phyloP scores from a whole-genome alignment of 106 monocot species.

The Phalaenopsis equestris region DNA sequence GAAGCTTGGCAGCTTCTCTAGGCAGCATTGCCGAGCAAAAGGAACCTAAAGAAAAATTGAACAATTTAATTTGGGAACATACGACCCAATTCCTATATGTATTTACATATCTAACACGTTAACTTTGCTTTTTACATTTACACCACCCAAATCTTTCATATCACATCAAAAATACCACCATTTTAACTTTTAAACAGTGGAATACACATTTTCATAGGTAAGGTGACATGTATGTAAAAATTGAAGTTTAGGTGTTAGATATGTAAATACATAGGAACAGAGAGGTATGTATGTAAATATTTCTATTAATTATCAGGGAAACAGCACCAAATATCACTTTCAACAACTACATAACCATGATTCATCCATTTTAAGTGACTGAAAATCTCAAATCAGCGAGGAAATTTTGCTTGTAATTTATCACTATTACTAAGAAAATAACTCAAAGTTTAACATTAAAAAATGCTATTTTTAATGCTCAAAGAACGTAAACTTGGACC shows the following conservation, averaged over 20 bases:
- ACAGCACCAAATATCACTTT: background rate
- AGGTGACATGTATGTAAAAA: too few species aligned
- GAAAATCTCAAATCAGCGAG: background rate
- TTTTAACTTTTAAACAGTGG: too few species aligned
- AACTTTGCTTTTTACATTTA: too few species aligned
- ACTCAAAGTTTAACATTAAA: background rate
- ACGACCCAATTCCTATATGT: too few species aligned
- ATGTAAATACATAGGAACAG: too few species aligned
- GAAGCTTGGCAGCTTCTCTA: background rate
- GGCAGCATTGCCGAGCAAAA: background rate
- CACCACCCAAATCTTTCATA: too few species aligned
- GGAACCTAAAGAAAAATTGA: background rate
- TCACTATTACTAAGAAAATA: background rate
- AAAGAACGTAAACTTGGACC: constrained; percentile 29
- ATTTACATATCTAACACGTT: too few species aligned
- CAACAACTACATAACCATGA: background rate
- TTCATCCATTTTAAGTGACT: background rate
- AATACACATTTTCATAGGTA: too few species aligned
- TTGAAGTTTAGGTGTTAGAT: too few species aligned
- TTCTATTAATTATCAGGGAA: background rate
- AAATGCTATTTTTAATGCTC: background rate
- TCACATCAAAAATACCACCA: too few species aligned
- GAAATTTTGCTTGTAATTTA: background rate
- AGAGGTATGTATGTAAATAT: too few species aligned
- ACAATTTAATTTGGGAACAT: background rate